Evolutionary conservation across 345 rosid species (phyloP).

Genomic region (Eutrema yunnanense): DNA sequence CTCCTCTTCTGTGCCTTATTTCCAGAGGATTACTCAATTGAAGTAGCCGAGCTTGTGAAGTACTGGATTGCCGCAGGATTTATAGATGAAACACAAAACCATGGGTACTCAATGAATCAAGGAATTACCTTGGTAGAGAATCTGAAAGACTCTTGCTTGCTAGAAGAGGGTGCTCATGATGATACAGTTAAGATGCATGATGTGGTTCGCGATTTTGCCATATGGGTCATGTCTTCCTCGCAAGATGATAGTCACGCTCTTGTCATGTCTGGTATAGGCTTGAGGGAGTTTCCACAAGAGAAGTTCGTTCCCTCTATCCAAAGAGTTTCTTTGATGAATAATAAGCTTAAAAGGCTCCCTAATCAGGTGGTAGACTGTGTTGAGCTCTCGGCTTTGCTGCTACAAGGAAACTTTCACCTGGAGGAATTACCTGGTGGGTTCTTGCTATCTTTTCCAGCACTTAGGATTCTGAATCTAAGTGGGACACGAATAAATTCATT

Average conservation of each 20-base stretch:
- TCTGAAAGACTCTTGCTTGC: conserved; percentile 40
- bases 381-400: conserved; percentile 25
- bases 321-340: conserved; percentile 44
- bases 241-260: conserved; percentile 27
- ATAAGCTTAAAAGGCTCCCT: conserved; percentile 21
- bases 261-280: conserved; percentile 28
- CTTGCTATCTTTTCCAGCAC: conserved; percentile 28
- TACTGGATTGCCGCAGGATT: conserved; percentile 45
- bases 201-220: conserved; percentile 42
- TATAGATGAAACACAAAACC: conserved; percentile 25
- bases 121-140: conserved; percentile 38
- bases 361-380: conserved; percentile 17
- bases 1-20: conserved; percentile 42
- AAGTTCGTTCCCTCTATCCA: conserved; percentile 23
- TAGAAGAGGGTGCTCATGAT: conserved; percentile 34
- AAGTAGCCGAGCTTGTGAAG: conserved; percentile 30
- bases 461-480: conserved; percentile 32
- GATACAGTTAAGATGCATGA: conserved; percentile 44
- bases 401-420: conserved; percentile 33
- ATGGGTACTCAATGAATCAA: conserved; percentile 23
- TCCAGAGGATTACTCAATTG: conserved; percentile 39
- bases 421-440: conserved; percentile 19
- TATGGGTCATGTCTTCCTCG: conserved; percentile 31
- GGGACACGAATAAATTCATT: conserved; percentile 29
- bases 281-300: conserved; percentile 15